phyloP scores from a whole-genome alignment of 345 rosid genomes.

The Geranium brycei region DNA sequence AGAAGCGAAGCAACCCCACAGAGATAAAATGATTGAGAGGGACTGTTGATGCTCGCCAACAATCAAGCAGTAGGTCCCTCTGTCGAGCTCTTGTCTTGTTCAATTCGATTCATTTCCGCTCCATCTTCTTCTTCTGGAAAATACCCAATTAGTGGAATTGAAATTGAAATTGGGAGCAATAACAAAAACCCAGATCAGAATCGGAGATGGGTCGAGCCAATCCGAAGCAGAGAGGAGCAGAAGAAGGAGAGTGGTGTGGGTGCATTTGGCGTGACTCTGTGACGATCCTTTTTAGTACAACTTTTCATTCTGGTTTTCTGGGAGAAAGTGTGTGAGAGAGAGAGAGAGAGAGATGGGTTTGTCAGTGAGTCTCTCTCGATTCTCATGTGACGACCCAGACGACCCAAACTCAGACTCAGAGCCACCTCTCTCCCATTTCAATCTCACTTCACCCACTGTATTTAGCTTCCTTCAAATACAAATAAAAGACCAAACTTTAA shows the following conservation, averaged over 20 bases:
- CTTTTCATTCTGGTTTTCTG: background rate
- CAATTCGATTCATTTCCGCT: background rate
- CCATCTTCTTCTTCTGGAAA: background rate
- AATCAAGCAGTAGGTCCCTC: slow-evolving; percentile 64
- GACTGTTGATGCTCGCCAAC: slow-evolving; percentile 74
- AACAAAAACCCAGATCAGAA: background rate
- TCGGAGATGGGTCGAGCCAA: background rate
- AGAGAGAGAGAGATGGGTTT: no score
- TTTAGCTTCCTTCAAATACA: no score
- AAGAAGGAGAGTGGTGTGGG: background rate
- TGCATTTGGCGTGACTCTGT: background rate
- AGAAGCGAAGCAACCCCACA: slow-evolving; percentile 6
- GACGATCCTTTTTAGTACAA: background rate
- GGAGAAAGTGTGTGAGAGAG: no score
- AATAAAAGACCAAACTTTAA: no score
- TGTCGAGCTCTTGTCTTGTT: background rate
- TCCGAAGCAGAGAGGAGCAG: no score
- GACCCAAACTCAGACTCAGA: no score
- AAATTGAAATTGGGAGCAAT: no score
- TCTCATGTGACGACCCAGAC: no score
- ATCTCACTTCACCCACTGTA: no score
- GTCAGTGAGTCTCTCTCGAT: no score
- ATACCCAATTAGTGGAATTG: background rate
- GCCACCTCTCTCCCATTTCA: no score
- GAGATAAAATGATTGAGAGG: slow-evolving; percentile 47